A percentile compares a stretch with the other conserved stretches of the same genome.
These are phyloP conservation scores for Trichoderma atrobrunneum DNA, from an alignment of 2,329 filamentous ascomycete genomes.

Conservation along the genomic window DNA sequence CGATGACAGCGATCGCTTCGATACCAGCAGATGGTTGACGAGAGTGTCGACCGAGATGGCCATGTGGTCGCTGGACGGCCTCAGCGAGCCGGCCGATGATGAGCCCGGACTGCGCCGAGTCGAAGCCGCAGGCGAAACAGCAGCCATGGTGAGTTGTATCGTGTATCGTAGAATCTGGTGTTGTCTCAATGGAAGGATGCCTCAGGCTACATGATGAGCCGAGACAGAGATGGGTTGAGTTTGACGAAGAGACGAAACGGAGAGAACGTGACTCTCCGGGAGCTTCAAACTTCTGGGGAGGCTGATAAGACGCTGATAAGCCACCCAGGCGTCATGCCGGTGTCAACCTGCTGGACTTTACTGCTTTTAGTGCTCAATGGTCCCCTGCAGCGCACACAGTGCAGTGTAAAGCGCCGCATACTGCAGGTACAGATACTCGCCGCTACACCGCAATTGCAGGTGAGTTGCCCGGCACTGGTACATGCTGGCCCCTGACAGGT, in stretches of 20 bases:
- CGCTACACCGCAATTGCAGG: neutral
- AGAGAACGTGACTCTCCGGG: neutral
- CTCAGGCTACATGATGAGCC: constrained; percentile 6
- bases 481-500: neutral
- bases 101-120: constrained; percentile 38
- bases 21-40: constrained; percentile 78
- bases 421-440: neutral
- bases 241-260: neutral
- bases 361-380: neutral
- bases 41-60: constrained; percentile 65
- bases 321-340: neutral
- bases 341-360: neutral
- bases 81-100: constrained; percentile 34
- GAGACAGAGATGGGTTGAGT: neutral
- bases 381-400: neutral
- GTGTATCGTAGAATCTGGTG: neutral
- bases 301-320: neutral
- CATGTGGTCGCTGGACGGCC: constrained; percentile 28
- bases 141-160: constrained; percentile 30
- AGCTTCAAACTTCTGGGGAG: neutral
- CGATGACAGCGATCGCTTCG: constrained; percentile 82
- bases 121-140: constrained; percentile 31
- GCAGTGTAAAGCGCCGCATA: neutral
- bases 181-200: neutral
- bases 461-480: neutral